Evolutionary conservation across 805 yeast genomes (phyloP), one percentile per base, ranked within the genome.

Genomic region (Spathaspora passalidarum): DNA sequence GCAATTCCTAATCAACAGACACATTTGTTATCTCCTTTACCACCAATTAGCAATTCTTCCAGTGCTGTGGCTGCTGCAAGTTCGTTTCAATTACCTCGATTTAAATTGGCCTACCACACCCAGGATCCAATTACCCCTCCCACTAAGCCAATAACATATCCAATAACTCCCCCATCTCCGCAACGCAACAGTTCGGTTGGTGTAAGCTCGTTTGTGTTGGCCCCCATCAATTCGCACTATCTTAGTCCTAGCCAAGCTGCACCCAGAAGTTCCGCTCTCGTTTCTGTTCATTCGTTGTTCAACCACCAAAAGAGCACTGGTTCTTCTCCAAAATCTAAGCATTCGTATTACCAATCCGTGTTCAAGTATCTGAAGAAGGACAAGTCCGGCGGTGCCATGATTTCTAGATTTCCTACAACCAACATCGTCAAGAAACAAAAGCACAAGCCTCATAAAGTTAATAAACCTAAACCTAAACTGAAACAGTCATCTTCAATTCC

Each of bases 381-480:
- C 2, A 36, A 36, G 38, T 7, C 32, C 6, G 25, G 25, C 9
- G 16, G 17, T n/a, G 32, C 3, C 6, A 40, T 40, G 40, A 45
- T 40, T 7, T 21, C 19, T 16, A 45, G 37, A 20, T 42, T 42
- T 19, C 32, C 41, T 21, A 20, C 47, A 4, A 8, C 42, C 2
- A 13, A 29, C 3, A 14, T 9, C 8, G 8, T 25, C 20, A 23
- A 39, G 42, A 39, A 39, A 29, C 22, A 16, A 14, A 14, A 39
- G 36, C 14, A 23, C 7, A 20, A 14, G 21, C 18, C n/a, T 13
- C 19, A 19, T 1, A n/a, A 40, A 26, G 21, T 14, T 10, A 9
- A 13, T 8, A 19, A 29, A 40, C 43, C 43, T 21, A 42, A 37
- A 19, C 42, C 10, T 25, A 35, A 25, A 35, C 22, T n/a, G 32